Evolutionary conservation across 2,329 filamentous ascomycete genomes (phyloP).

Genomic region (Paraphaeosphaeria minitans): DNA sequence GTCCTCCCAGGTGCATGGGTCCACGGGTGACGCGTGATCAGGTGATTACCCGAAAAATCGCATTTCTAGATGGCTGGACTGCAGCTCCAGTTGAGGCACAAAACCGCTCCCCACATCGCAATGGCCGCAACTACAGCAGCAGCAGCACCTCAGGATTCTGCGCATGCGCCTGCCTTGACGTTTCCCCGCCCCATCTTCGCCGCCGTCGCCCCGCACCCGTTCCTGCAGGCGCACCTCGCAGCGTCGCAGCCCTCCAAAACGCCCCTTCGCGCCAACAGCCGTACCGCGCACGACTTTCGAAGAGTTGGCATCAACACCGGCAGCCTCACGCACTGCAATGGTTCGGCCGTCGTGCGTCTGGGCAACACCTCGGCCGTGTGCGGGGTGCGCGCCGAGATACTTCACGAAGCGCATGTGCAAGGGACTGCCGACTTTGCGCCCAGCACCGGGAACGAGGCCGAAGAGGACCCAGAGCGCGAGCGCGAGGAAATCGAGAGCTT

Average conservation of each 20-base stretch:
- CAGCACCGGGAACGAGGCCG: conserved; percentile 16
- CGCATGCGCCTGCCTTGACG: conserved; percentile 46
- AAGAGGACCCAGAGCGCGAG: conserved; percentile 23
- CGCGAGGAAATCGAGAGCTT: conserved; percentile 52
- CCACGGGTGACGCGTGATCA: not conserved
- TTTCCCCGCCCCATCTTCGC: conserved; percentile 76
- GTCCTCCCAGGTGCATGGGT: not conserved
- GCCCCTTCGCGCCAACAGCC: conserved; percentile 80
- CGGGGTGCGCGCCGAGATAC: conserved; percentile 84
- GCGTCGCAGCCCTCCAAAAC: conserved; percentile 55
- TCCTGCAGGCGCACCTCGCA: conserved; percentile 87
- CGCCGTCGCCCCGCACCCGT: conserved; percentile 86
- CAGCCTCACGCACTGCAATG: conserved; percentile 86
- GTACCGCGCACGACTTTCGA: conserved; percentile 71
- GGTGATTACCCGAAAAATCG: not conserved
- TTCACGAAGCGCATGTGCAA: conserved; percentile 75
- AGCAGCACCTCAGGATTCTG: conserved; percentile 14
- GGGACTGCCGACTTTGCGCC: conserved; percentile 55
- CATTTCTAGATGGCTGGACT: not conserved
- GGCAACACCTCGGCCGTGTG: conserved; percentile 96
- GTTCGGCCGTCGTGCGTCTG: conserved; percentile 83
- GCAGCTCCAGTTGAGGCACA: not conserved
- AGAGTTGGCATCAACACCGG: conserved; percentile 77
- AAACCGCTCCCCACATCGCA: not conserved
- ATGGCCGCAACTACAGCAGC: conserved; percentile 30